Evolutionary conservation across 805 yeast species (phyloP).

Genomic region (Candida nanaspora): DNA sequence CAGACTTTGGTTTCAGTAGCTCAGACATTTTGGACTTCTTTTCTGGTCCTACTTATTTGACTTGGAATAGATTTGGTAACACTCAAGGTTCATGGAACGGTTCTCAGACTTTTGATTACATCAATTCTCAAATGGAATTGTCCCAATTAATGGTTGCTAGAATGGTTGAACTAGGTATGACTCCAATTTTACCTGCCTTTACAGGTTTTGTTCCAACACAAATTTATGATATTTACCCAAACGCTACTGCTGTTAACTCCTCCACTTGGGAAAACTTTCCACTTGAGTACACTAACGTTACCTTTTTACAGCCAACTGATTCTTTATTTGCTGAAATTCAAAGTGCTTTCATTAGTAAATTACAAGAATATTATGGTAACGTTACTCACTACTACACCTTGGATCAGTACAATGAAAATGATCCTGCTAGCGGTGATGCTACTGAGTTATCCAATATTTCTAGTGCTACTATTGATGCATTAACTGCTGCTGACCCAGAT

Average conservation of each 20-base stretch:
- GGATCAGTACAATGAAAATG: conserved; percentile 6
- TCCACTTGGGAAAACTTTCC: conserved; percentile 3
- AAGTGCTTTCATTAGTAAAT: conserved; percentile 1
- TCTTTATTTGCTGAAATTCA: conserved; percentile 1
- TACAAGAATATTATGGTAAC: conserved; percentile 3
- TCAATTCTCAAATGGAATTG: conserved; percentile 4
- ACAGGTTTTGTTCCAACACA: conserved; percentile 5
- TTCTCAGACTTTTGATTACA: conserved; percentile 1
- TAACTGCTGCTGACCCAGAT: conserved; percentile 3
- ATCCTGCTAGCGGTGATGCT: conserved; percentile 3
- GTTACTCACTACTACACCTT: conserved; percentile 5
- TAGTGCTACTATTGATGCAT: conserved; percentile 2
- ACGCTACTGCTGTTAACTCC: not conserved
- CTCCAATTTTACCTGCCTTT: conserved; percentile 7
- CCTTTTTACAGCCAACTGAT: conserved; percentile 4
- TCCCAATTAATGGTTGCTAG: conserved; percentile 2
- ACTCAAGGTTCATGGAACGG: conserved; percentile 7
- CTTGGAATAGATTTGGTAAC: conserved; percentile 7
- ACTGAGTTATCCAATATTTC: conserved; percentile 1
- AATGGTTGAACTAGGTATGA: conserved; percentile 7
- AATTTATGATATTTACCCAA: conserved; percentile 2
- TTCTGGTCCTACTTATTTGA: conserved; percentile 5
- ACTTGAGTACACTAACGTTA: conserved; percentile 1
- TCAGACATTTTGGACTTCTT: conserved; percentile 2
- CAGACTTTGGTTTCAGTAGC: conserved; percentile 2